Evolutionary conservation across 441 rosid species (phyloP), one percentile per base, ranked within the genome.

Genomic region (Pelargonium myrrhifolium): DNA sequence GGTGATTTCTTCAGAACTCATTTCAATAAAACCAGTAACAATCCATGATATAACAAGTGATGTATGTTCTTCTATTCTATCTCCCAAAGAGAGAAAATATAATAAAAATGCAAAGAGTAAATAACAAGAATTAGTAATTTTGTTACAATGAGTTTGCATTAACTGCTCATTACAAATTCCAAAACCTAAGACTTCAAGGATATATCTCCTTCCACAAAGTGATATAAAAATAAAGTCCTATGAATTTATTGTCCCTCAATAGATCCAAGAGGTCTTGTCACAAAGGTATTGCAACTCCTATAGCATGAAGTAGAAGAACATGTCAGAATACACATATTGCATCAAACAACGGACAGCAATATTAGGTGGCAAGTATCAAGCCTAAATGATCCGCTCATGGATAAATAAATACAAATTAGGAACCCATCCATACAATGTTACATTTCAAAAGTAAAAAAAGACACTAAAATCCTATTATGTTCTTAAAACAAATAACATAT

Each of bases 231-330:
- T 49, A 68, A 78, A 72, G 79, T 66, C 71, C 69, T 77, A 68
- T 15, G 73, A 68, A 73, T 58, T 75, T 75, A 71, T 65, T 74
- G 76, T 73, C 69, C 60, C 62, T 67, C 49, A 53, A 70, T 59
- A 72, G 83, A 76, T 79, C 85, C 86, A 75, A 82, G 82, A 79
- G 65, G 67, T 77, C 62, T 68, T 66, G 84, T 92, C 93, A 92
- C 95, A 89, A 87, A 9, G 93, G 87, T 67, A 86, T 86, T 43
- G 96, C 96, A 89, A 92, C 26, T 78, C 92, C 96, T 87, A 92
- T 80, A 60, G 64, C 84, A 87, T 65, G 75, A 62, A 72, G 77
- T 65, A 80, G 66, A 84, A 69, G 68, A 84, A 67, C 69, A 68
- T 75, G 89, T 89, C 85, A 90, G 88, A 47, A 66, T 28, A 37